These are phyloP conservation scores for Pachysandra terminalis DNA, from an alignment of 164 flowering plant species.

Conservation along the genomic window DNA sequence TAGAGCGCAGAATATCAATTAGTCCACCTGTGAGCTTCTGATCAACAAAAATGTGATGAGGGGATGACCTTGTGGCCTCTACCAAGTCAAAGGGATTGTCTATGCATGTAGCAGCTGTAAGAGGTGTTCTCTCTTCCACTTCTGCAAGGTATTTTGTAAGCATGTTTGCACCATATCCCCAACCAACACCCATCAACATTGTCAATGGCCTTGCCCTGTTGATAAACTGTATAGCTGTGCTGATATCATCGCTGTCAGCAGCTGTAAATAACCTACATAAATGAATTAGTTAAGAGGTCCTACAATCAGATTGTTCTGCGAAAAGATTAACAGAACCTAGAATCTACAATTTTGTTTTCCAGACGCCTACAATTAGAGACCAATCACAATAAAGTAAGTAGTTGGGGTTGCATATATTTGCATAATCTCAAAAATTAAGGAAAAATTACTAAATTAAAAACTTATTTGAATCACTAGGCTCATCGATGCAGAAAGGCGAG, in stretches of 20 bases:
- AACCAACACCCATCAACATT: conserved; percentile 82
- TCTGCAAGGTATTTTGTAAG: conserved; percentile 90
- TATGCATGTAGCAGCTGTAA: conserved; percentile 87
- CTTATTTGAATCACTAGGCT: neutral
- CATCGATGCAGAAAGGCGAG: neutral
- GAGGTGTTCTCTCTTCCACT: conserved; percentile 80
- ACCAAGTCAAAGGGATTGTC: conserved; percentile 93
- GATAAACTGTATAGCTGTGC: conserved; percentile 76
- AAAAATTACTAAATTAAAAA: too few species aligned
- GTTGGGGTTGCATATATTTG: neutral
- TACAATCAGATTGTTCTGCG: conserved; percentile 20
- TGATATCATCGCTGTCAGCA: conserved; percentile 96
- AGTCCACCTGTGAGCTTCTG: conserved; percentile 68
- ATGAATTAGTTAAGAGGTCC: conserved; percentile 32
- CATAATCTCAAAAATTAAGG: neutral
- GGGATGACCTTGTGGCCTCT: conserved; percentile 62
- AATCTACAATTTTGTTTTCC: conserved; percentile 1
- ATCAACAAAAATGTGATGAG: conserved; percentile 40
- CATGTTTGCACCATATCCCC: conserved; percentile 98
- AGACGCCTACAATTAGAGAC: neutral
- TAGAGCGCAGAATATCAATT: conserved; percentile 62
- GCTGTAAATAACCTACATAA: conserved; percentile 96
- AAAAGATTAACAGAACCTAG: neutral
- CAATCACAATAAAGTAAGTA: neutral
- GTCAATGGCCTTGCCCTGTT: conserved; percentile 82